Evolutionary conservation across 2,329 filamentous ascomycete genomes (phyloP), one percentile per base, ranked within the genome.

Genomic region (Phialocephala sp.): DNA sequence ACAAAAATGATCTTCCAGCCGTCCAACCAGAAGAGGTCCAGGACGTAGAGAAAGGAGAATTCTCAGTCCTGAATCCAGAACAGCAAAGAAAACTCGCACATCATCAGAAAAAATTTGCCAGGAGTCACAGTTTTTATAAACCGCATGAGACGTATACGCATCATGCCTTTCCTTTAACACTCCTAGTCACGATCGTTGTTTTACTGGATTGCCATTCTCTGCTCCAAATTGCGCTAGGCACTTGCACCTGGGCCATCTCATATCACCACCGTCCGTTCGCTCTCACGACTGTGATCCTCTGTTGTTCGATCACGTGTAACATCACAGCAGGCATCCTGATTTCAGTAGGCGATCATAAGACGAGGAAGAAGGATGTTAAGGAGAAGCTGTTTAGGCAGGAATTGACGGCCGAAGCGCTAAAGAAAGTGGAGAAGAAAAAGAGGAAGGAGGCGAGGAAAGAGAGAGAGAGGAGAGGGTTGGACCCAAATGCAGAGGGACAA

Each of bases 101-200:
- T 75, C 92, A 96, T 73, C 90, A 94, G 74, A 84, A 83, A 71
- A 94, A 94, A 73, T 91, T 95, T 73, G 85, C 90, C 74, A 92
- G 90, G 71, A 93, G 90, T 0, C 92, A 96, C 76, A 93, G 91
- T 6, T 96, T 94, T 77, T 96, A 96, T 82, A 94, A 94, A 73
- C 92, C 92, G 0, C 90, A 96, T 77, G 92, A 96, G 78, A 96
- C 92, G 0, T 83, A 87, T 39, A 96, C 92, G 0, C 92, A 96
- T 75, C 84, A 88, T 74, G 90, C 92, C 0, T 96, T 96, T 68
- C 91, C 92, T 0, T 81, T 94, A 0, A 84, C 85, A 37, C 82
- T 93, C 6, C 87, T 96, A 37, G 84, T 95, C 43, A 88, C 91
- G 64, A 89, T 94, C 65, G 89, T 94, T n/a, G 82, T 92, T 8